phyloP scores from a whole-genome alignment of 225 moss, liverwort and hornwort species.

The Bryum argenteum region DNA sequence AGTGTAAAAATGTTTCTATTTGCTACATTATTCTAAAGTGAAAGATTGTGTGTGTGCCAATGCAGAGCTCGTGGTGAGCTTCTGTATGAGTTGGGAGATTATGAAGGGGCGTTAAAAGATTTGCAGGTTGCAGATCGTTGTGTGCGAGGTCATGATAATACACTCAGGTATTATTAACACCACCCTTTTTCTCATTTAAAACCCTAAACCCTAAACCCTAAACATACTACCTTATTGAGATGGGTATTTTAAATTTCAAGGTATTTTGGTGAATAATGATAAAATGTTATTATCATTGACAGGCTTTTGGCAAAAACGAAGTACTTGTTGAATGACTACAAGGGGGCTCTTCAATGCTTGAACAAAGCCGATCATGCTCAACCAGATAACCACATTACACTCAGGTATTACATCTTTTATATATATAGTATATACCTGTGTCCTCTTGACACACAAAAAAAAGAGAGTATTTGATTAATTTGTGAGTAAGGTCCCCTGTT shows the following conservation, averaged over 20 bases:
- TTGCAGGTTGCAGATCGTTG: conserved; percentile 34
- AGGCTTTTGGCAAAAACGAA: conserved; percentile 40
- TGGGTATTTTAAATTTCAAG: background rate
- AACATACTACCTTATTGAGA: background rate
- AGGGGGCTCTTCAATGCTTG: conserved; percentile 31
- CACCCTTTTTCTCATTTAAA: too few relatives aligned
- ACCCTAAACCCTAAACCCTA: too few relatives aligned
- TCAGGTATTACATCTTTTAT: conserved; percentile 22
- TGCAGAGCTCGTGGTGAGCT: conserved; percentile 45
- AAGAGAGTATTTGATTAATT: too few relatives aligned
- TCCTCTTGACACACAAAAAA: too few relatives aligned
- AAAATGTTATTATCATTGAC: background rate
- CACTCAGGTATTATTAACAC: conserved; percentile 27
- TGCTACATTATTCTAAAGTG: too few relatives aligned
- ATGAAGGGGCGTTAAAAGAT: conserved; percentile 35
- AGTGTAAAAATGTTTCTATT: too few relatives aligned
- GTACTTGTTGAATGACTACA: conserved; percentile 39
- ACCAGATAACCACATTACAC: conserved; percentile 39
- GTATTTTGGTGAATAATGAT: background rate
- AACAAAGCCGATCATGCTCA: conserved; percentile 40
- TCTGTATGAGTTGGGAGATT: conserved; percentile 38
- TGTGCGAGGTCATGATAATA: conserved; percentile 31
- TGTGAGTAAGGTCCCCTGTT: too few relatives aligned
- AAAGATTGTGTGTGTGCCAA: background rate
- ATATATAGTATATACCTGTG: background rate